A percentile compares a stretch with the other conserved stretches of the same genome.
phyloP scores from a whole-genome alignment of 495 filamentous ascomycete genomes.

The Halenospora varia region DNA sequence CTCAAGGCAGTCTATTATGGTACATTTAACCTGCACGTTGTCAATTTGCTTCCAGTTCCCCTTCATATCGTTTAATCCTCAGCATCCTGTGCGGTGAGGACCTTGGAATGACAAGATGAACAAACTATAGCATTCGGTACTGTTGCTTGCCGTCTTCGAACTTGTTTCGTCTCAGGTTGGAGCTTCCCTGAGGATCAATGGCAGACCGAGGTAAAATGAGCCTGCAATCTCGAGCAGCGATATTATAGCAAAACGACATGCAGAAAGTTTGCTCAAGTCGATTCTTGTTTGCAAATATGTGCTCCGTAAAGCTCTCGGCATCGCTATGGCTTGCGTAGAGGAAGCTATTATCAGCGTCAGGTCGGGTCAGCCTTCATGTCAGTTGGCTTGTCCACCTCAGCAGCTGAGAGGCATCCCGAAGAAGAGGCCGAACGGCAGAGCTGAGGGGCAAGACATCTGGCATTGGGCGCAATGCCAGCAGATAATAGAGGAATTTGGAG shows the following conservation, averaged over 20 bases:
- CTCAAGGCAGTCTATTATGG: too few species aligned
- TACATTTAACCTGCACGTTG: too few species aligned
- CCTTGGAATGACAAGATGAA: too few species aligned
- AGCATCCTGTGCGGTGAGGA: not conserved
- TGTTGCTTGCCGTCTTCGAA: conserved; percentile 9
- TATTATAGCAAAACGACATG: too few species aligned
- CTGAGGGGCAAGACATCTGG: not conserved
- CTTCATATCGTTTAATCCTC: not conserved
- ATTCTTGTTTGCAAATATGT: not conserved
- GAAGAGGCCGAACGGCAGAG: not conserved
- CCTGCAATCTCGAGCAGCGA: not conserved
- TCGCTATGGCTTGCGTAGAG: not conserved
- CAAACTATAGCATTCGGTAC: too few species aligned
- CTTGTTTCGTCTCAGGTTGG: conserved; percentile 13
- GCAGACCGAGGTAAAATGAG: not conserved
- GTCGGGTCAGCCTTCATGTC: not conserved
- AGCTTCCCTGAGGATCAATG: conserved; percentile 1
- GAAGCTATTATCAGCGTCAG: not conserved
- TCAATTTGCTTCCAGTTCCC: too few species aligned
- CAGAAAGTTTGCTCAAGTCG: too few species aligned
- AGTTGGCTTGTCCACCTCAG: not conserved
- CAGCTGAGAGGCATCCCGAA: not conserved
- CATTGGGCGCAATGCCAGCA: not conserved
- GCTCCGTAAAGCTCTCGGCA: not conserved
- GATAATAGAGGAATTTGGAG: not conserved